Evolutionary conservation across 257 asterid genomes (phyloP).

Genomic region (Rubia yunnanensis): DNA sequence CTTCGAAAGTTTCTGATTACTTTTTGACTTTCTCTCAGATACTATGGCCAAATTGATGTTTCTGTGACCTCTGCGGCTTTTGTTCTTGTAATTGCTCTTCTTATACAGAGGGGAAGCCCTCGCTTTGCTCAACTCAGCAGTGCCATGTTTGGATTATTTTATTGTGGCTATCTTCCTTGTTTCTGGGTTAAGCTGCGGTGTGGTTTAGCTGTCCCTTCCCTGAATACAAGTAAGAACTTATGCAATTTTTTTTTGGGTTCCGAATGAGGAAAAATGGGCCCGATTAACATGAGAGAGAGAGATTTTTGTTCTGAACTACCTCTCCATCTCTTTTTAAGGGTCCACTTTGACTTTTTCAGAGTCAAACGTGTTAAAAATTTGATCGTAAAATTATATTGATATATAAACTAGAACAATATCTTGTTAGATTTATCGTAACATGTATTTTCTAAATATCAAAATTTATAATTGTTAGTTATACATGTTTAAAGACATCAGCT

Average conservation of each 20-base stretch:
- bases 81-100: slow-evolving; percentile 62
- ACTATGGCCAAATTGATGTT: slow-evolving; percentile 82
- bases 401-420: no score
- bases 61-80: slow-evolving; percentile 94
- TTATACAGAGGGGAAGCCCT: slow-evolving; percentile 81
- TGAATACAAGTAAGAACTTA: slow-evolving; percentile 64
- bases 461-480: no score
- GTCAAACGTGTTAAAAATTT: background rate
- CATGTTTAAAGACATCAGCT: no score
- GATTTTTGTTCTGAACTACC: background rate
- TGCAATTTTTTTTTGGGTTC: slow-evolving; percentile 1
- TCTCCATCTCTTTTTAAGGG: no score
- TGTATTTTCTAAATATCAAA: background rate
- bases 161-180: slow-evolving; percentile 97
- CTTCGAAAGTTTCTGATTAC: slow-evolving; percentile 7
- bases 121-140: slow-evolving; percentile 93
- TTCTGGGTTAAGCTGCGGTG: slow-evolving; percentile 97
- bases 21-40: slow-evolving; percentile 34
- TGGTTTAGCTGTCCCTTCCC: slow-evolving; percentile 73
- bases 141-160: slow-evolving; percentile 91
- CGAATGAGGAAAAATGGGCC: background rate
- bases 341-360: no score
- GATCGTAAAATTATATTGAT: no score
- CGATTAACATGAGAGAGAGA: background rate
- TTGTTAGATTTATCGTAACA: no score